Conservation (phyloP, 331 rosid genomes). For the Saraca asoca region DNA sequence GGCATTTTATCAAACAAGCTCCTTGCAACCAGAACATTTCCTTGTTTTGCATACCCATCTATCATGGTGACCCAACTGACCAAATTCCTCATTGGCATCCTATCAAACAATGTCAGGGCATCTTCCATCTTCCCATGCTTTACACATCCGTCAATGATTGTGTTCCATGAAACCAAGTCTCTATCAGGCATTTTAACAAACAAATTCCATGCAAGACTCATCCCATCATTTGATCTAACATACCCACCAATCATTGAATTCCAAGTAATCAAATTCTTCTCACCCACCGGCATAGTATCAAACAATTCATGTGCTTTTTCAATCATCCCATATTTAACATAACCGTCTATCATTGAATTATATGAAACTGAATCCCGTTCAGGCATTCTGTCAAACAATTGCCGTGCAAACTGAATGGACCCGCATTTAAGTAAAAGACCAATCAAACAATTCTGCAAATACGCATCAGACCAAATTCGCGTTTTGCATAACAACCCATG, state of each 20-base stretch:
- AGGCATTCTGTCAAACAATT: slow-evolving; percentile 60
- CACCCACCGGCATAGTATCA: slow-evolving; percentile 46
- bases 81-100: slow-evolving; percentile 56
- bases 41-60: slow-evolving; percentile 58
- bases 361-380: slow-evolving; percentile 61
- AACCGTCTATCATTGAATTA: slow-evolving; percentile 73
- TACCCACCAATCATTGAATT: slow-evolving; percentile 68
- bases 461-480: slow-evolving; percentile 52
- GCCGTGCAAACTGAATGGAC: slow-evolving; percentile 48
- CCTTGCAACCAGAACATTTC: slow-evolving; percentile 56
- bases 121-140: slow-evolving; percentile 60
- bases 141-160: slow-evolving; percentile 64
- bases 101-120: slow-evolving; percentile 50
- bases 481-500: slow-evolving; percentile 65
- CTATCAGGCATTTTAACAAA: slow-evolving; percentile 63
- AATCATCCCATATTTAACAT: slow-evolving; percentile 55
- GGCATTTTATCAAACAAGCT: slow-evolving; percentile 71
- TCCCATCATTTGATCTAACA: slow-evolving; percentile 47
- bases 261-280: slow-evolving; percentile 71
- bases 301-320: slow-evolving; percentile 57
- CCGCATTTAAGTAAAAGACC: slow-evolving; percentile 53
- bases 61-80: slow-evolving; percentile 75
- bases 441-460: slow-evolving; percentile 64
- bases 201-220: slow-evolving; percentile 56
- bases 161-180: slow-evolving; percentile 80